Base-by-base conservation (phyloP, 2,329 filamentous ascomycete genomes). In the Fusarium tuaranense region DNA sequence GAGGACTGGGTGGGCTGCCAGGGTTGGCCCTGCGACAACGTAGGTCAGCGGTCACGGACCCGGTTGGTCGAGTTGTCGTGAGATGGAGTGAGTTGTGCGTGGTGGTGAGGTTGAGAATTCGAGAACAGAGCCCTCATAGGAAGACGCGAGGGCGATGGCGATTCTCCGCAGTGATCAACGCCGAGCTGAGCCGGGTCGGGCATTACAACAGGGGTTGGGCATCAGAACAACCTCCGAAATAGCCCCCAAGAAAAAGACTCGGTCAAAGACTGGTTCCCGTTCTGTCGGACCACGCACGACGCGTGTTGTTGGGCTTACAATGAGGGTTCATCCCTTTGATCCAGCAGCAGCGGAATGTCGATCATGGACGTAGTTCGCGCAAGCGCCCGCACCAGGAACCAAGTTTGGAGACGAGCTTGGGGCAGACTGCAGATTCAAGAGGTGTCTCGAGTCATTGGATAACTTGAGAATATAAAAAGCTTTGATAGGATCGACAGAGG, bases 401-500 rank as follows among this genome's bases (percentile, higher is more conserved):
- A 68, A 67, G 70, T 67, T 68, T 63, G 63, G 63, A 72, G 60
- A 34, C 46, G 67, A 60, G 66, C 61, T 46, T 53, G 48, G 66
- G 36, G 66, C 61, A 22, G 13, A 25, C 27, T 60, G 13, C 14
- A 66, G 46, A 48, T 46, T 53, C 41, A 38, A 55, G 53, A 22
- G 27, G 36, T 18, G 22, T 12, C n/a, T 51, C 55, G 36, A 76
- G 70, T 70, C 65, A 74, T 71, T 71, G 73, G 41, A 66, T 38
- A 30, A 44, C 53, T 66, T 65, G 64, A 65, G 67, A 67, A 70
- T 41, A 58, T 63, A 46, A 48, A 68, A 65, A 75, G 76, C 77
- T 76, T 64, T 73, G 70, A 73, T 73, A 64, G 36, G 77, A 78
- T 79, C 76, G 72, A 76, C 77, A 68, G 58, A 70, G 48, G 59